Conservation (phyloP, 2,329 filamentous ascomycete genomes). For the Trichoderma harzianum region DNA sequence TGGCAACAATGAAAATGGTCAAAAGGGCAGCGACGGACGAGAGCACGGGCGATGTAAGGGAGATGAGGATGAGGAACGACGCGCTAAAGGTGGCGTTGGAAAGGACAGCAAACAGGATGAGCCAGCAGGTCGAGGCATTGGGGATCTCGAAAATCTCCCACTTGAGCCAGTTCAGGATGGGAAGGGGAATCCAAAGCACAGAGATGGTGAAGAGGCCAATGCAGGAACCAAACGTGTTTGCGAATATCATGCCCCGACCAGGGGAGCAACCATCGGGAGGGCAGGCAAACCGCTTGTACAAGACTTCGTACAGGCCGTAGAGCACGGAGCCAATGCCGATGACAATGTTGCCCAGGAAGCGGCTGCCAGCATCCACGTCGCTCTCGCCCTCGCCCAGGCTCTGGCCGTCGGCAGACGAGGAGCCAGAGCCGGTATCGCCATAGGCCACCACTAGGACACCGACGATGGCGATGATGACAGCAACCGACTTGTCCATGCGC, state of each 20-base stretch:
- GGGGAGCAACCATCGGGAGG: constrained; percentile 84
- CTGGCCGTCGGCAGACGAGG: constrained; percentile 21
- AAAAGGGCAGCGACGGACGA: constrained; percentile 88
- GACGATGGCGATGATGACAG: constrained; percentile 80
- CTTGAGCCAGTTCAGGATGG: constrained; percentile 73
- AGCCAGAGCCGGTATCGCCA: constrained; percentile 60
- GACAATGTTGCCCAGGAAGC: constrained; percentile 81
- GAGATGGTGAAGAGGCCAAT: constrained; percentile 83
- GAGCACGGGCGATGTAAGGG: constrained; percentile 85
- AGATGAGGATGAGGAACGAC: constrained; percentile 88
- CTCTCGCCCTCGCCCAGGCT: constrained; percentile 38
- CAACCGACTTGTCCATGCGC: constrained; percentile 77
- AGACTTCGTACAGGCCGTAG: constrained; percentile 94
- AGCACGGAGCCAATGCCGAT: constrained; percentile 88
- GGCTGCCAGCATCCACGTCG: constrained; percentile 53
- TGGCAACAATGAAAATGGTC: constrained; percentile 93
- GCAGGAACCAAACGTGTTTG: constrained; percentile 84
- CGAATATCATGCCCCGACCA: constrained; percentile 90
- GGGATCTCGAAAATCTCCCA: constrained; percentile 83
- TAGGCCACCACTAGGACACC: constrained; percentile 96
- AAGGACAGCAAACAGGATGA: constrained; percentile 75
- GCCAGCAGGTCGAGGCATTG: constrained; percentile 70
- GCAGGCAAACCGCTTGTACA: constrained; percentile 92
- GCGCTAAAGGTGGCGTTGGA: constrained; percentile 92
- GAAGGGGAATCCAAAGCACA: constrained; percentile 89